Conservation (phyloP, 208 protist species). For the Acanthamoeba royreba region DNA sequence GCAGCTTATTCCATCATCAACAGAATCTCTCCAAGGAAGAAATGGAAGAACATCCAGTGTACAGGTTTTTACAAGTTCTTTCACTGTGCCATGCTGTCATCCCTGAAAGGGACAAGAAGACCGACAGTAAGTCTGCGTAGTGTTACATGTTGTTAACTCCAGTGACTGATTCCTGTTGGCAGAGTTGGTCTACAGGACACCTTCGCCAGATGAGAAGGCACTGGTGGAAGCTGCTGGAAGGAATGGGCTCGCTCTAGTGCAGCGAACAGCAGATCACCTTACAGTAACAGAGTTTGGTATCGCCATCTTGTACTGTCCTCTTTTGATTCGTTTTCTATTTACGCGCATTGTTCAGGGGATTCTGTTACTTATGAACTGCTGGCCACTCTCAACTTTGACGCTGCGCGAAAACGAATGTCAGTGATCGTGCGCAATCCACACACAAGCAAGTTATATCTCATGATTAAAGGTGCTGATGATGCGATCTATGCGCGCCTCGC, state of each 20-base stretch:
- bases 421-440: constrained; percentile 55
- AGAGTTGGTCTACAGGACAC: constrained; percentile 84
- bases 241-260: constrained; percentile 62
- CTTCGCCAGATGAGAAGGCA: constrained; percentile 91
- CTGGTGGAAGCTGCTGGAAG: constrained; percentile 84
- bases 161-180: background rate
- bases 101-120: constrained; percentile 20
- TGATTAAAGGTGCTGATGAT: background rate
- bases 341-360: background rate
- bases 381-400: background rate
- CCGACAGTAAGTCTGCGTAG: background rate
- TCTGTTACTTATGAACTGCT: background rate
- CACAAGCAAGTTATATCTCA: background rate
- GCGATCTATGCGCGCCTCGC: background rate
- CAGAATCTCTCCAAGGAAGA: background rate
- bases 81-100: constrained; percentile 41
- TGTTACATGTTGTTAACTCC: background rate
- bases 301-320: no score
- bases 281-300: background rate
- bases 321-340: no score
- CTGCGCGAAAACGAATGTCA: background rate
- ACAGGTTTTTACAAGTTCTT: background rate
- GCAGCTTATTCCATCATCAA: background rate
- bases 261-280: background rate
- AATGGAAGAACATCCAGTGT: background rate